These are phyloP conservation scores for Boletales sp. DNA, from an alignment of 768 basidiomycete species.

Conservation along the genomic window DNA sequence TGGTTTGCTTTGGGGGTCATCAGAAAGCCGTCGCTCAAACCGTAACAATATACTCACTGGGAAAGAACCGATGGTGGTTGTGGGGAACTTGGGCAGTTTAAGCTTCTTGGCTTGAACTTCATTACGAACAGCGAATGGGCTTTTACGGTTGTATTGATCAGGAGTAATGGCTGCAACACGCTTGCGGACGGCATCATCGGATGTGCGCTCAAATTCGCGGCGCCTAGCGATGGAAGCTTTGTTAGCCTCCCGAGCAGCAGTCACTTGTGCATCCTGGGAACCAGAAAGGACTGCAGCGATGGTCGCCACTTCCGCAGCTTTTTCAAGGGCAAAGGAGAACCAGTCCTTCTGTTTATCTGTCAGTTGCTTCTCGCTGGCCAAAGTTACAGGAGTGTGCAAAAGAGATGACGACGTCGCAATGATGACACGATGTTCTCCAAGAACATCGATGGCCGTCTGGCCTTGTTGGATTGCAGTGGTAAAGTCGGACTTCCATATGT, in stretches of 20 bases:
- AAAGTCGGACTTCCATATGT: slow-evolving; percentile 99
- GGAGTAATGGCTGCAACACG: slow-evolving; percentile 90
- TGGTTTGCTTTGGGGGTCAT: slow-evolving; percentile 72
- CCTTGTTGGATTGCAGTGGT: slow-evolving; percentile 74
- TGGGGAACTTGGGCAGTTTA: slow-evolving; percentile 94
- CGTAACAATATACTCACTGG: slow-evolving; percentile 49
- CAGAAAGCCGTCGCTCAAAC: background rate
- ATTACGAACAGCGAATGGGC: slow-evolving; percentile 81
- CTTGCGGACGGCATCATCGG: slow-evolving; percentile 92
- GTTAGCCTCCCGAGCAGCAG: slow-evolving; percentile 83
- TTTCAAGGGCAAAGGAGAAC: slow-evolving; percentile 98
- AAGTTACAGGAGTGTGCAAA: slow-evolving; percentile 95
- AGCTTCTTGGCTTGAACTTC: slow-evolving; percentile 86
- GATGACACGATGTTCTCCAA: slow-evolving; percentile 87
- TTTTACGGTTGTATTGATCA: slow-evolving; percentile 84
- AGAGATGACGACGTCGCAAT: slow-evolving; percentile 96
- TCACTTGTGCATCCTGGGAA: slow-evolving; percentile 70
- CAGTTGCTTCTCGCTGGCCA: slow-evolving; percentile 89
- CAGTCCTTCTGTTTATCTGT: slow-evolving; percentile 89
- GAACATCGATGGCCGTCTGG: slow-evolving; percentile 78
- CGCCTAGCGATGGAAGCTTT: slow-evolving; percentile 87
- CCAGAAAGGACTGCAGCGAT: slow-evolving; percentile 85
- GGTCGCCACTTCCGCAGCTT: slow-evolving; percentile 84
- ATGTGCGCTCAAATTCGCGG: slow-evolving; percentile 89
- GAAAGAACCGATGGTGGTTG: slow-evolving; percentile 98